Percentiles rank a stretch among this genome's conserved stretches.
These are phyloP conservation scores for Maudiozyma bulderi DNA, from an alignment of 805 yeast genomes.

Conservation along the genomic window DNA sequence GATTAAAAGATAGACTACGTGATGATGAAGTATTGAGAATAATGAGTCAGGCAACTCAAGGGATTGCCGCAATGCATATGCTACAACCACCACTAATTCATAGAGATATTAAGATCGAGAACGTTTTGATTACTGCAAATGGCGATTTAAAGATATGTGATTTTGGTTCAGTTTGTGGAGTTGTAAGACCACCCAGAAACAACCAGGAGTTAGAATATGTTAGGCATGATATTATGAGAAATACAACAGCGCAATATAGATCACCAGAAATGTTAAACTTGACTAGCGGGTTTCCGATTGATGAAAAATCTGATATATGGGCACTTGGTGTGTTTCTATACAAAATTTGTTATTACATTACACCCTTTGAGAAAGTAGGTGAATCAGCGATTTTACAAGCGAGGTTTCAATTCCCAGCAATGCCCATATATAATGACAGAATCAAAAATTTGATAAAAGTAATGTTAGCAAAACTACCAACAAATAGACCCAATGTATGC, in stretches of 20 bases:
- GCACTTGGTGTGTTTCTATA: conserved; percentile 73
- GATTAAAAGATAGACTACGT: conserved; percentile 53
- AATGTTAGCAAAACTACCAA: conserved; percentile 55
- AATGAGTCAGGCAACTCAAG: conserved; percentile 62
- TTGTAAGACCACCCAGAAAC: conserved; percentile 52
- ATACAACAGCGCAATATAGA: conserved; percentile 79
- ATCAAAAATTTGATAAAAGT: conserved; percentile 57
- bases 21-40: conserved; percentile 62
- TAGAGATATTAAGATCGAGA: conserved; percentile 76
- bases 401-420: conserved; percentile 41
- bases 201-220: conserved; percentile 50
- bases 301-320: conserved; percentile 81
- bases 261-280: conserved; percentile 80
- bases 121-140: conserved; percentile 53
- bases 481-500: conserved; percentile 62
- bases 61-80: conserved; percentile 70
- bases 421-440: conserved; percentile 51
- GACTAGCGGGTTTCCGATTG: conserved; percentile 56
- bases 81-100: conserved; percentile 63
- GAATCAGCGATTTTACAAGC: conserved; percentile 58
- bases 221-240: conserved; percentile 62
- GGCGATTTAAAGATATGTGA: conserved; percentile 65
- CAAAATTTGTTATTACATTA: conserved; percentile 69
- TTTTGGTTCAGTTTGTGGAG: conserved; percentile 70
- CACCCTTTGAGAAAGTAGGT: conserved; percentile 65